Base-by-base conservation (phyloP, 768 basidiomycete genomes). In the Cytidiella melzeri region DNA sequence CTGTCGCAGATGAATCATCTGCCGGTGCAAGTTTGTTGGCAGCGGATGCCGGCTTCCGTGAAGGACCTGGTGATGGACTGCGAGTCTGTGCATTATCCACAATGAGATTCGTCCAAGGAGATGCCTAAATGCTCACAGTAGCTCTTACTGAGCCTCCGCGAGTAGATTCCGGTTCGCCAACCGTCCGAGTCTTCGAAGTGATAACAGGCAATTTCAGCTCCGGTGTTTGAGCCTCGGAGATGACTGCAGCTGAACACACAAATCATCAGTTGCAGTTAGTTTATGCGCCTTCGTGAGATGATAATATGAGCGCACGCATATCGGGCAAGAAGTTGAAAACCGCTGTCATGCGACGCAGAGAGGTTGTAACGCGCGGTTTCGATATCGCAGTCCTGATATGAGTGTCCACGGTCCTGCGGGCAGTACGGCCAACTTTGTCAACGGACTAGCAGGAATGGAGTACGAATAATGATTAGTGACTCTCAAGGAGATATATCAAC, bases 341-440 rank as follows among this genome's bases (percentile, higher is more conserved):
- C 20, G 87, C 83, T 7, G 85, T 80, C 69, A 87, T 77, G 45
- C 87, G 82, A 52, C 77, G 75, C 38, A 90, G 69, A 13, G 78
- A 73, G 27, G 83, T 85, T 27, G 84, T 76, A 27, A 82, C 61
- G 48, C 83, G 79, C 28, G 87, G 84, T 59, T 76, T 83, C 24
- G 82, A 78, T 55, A 90, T 64, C 3, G 79, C 79, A 67, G 85
- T 81, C 64, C 77, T 83, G 54, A 88, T 70, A 64, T 88, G 84
- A 28, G 77, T 87, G 62, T 84, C 86, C 12, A 79, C 58, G 20
- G 79, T 76, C 56, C 85, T 75, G 46, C 87, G 76, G 28, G 83
- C 84, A 1, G 79, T 81, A 42, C 82, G 77, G 36, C 81, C 87
- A 41, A 82, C 61, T 60, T 80, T 84, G 64, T 90, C 87, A 7